Conservation (phyloP, 2,329 filamentous ascomycete genomes). For the Fusarium staphyleae region DNA sequence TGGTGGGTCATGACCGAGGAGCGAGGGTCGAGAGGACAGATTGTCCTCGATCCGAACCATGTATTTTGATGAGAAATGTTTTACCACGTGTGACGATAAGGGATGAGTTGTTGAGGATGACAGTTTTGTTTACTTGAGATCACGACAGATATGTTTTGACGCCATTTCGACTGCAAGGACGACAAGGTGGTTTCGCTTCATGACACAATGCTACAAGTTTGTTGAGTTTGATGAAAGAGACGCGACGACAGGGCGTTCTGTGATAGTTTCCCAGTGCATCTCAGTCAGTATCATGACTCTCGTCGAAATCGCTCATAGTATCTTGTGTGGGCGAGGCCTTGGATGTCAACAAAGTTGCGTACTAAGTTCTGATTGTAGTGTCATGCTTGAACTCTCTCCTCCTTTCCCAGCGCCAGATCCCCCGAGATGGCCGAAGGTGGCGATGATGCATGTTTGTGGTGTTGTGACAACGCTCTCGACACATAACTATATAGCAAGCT, state of each 20-base stretch:
- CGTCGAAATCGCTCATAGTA: too few species aligned
- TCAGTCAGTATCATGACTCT: too few species aligned
- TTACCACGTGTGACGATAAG: slow-evolving; percentile 38
- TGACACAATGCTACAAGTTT: background rate
- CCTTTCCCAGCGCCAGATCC: background rate
- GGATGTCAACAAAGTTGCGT: background rate
- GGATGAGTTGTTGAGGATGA: slow-evolving; percentile 23
- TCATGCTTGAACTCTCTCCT: background rate
- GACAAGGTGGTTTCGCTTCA: slow-evolving; percentile 8
- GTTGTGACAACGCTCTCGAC: background rate
- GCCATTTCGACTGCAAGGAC: slow-evolving; percentile 18
- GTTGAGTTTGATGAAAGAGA: too few species aligned
- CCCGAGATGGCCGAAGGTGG: background rate
- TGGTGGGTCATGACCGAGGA: slow-evolving; percentile 29
- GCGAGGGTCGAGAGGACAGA: slow-evolving; percentile 13
- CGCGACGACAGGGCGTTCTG: too few species aligned
- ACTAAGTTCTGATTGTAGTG: background rate
- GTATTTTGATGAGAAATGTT: slow-evolving; percentile 35
- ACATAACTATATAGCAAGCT: background rate
- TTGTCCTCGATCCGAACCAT: slow-evolving; percentile 26
- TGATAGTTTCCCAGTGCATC: too few species aligned
- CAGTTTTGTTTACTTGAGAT: slow-evolving; percentile 15
- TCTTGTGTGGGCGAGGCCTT: too few species aligned
- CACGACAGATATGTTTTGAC: slow-evolving; percentile 22
- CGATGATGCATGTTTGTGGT: background rate